Conservation (phyloP, 257 asterid genomes). For the Ilex aquifolium region DNA sequence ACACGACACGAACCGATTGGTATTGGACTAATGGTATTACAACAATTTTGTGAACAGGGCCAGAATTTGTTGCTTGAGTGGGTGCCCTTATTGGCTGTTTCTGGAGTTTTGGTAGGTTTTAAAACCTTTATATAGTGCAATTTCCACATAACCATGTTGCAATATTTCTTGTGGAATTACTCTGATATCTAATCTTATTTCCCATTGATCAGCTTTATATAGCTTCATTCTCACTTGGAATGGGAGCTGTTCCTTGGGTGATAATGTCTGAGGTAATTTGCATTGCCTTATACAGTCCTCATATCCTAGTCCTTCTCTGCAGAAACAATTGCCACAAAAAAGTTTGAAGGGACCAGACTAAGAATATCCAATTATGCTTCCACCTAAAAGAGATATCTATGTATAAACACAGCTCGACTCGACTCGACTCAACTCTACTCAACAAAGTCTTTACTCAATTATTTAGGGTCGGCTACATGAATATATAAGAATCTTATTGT, state of each 20-base stretch:
- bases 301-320: background rate
- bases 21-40: too few species aligned
- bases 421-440: too few species aligned
- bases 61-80: conserved; percentile 33
- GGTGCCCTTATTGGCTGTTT: conserved; percentile 56
- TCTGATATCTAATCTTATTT: background rate
- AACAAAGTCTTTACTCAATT: too few species aligned
- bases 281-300: background rate
- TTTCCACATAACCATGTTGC: too few species aligned
- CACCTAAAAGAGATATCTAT: background rate
- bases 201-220: conserved; percentile 48
- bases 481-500: too few species aligned
- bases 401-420: too few species aligned
- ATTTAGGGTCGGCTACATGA: too few species aligned
- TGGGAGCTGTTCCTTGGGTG: conserved; percentile 95
- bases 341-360: background rate
- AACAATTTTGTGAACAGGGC: conserved; percentile 32
- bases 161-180: too few species aligned
- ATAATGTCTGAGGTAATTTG: conserved; percentile 83
- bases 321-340: background rate
- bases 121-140: too few species aligned
- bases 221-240: conserved; percentile 67
- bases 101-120: conserved; percentile 63
- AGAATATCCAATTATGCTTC: background rate
- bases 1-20: too few species aligned